A percentile compares a stretch with the other conserved stretches of the same genome.
phyloP scores from a whole-genome alignment of 805 yeast genomes.

The Candida nitratophila region DNA sequence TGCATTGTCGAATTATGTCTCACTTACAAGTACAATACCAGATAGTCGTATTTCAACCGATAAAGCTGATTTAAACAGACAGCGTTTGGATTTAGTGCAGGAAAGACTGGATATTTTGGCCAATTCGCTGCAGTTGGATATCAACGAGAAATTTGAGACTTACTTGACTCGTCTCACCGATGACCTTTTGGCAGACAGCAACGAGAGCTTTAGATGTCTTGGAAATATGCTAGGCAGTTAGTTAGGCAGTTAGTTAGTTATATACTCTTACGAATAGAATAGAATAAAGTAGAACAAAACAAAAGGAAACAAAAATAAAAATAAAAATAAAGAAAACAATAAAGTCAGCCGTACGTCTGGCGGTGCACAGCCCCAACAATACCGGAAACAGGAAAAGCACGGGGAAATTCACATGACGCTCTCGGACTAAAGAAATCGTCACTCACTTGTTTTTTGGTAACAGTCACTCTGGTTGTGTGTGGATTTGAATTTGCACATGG shows the following conservation, averaged over 20 bases:
- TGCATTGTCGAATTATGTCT: slow-evolving; percentile 26
- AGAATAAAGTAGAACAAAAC: too few relatives aligned
- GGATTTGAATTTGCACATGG: background rate
- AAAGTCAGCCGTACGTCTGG: background rate
- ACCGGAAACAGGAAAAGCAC: too few relatives aligned
- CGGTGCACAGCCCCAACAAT: too few relatives aligned
- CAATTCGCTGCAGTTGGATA: slow-evolving; percentile 31
- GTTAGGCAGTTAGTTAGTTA: slow-evolving; percentile 10
- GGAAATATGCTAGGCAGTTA: slow-evolving; percentile 26
- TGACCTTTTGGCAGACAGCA: slow-evolving; percentile 49
- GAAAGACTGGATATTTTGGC: slow-evolving; percentile 30
- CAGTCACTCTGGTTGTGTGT: background rate
- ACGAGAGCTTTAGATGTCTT: slow-evolving; percentile 39
- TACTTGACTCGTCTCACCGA: slow-evolving; percentile 35
- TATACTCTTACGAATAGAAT: background rate
- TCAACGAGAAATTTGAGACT: slow-evolving; percentile 35
- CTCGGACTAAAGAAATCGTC: background rate
- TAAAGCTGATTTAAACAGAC: slow-evolving; percentile 16
- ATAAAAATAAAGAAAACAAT: background rate
- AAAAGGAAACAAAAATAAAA: too few relatives aligned
- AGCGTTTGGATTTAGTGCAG: slow-evolving; percentile 13
- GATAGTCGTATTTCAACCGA: slow-evolving; percentile 16
- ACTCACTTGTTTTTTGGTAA: background rate
- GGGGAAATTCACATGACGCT: background rate
- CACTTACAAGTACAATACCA: slow-evolving; percentile 18